These are phyloP conservation scores for Crithidia expoeki DNA, from an alignment of 208 protist species.

Conservation along the genomic window DNA sequence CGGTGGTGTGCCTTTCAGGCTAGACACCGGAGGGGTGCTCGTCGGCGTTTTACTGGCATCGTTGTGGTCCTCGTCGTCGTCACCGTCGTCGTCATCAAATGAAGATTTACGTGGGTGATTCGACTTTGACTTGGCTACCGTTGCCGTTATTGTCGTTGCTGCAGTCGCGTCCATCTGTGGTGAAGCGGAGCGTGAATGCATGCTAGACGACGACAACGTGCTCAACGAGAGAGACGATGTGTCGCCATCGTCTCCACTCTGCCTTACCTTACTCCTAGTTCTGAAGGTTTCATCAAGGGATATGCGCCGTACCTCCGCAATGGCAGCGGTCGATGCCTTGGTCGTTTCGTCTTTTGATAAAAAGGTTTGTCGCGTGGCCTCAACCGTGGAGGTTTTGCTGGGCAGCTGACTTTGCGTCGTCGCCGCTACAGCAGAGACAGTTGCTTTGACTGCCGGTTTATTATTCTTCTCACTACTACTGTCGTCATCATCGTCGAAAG, in stretches of 20 bases:
- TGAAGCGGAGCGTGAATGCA: background rate
- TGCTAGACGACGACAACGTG: conserved; percentile 11
- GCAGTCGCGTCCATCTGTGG: background rate
- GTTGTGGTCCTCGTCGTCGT: background rate
- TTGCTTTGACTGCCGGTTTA: background rate
- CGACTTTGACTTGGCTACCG: background rate
- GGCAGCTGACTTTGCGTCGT: background rate
- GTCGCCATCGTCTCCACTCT: conserved; percentile 5
- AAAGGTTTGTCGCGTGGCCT: background rate
- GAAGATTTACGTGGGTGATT: conserved; percentile 28
- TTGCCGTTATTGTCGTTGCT: background rate
- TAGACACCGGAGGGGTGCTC: background rate
- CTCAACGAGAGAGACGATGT: conserved; percentile 29
- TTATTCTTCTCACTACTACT: background rate
- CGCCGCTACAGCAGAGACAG: background rate
- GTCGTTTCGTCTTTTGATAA: background rate
- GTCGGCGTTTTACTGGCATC: background rate
- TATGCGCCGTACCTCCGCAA: background rate
- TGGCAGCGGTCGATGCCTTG: background rate
- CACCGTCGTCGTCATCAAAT: conserved; percentile 47
- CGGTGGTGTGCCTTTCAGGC: background rate
- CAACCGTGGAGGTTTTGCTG: background rate
- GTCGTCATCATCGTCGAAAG: conserved; percentile 36
- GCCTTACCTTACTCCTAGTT: conserved; percentile 2
- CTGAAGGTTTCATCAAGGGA: background rate